Base-by-base conservation (phyloP, 75 land plant genomes). In the Selaginella tamariscina region DNA sequence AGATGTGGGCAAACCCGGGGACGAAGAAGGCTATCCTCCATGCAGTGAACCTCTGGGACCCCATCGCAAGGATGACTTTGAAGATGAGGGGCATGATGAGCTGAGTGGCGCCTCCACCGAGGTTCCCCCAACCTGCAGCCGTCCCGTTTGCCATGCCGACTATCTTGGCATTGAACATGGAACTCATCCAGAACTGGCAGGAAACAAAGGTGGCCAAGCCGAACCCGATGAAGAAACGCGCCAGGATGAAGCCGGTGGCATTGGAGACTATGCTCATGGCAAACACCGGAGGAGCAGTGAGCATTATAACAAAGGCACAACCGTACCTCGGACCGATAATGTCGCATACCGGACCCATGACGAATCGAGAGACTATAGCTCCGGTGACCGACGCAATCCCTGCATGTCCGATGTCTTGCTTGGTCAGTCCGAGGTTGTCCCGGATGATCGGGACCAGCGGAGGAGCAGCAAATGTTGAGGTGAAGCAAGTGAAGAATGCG, bases 131-230 rank as follows among this genome's bases (percentile, higher is more conserved):
- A 1, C 88, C 91, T 1, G 69, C 88, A 0, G 91, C 83, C 0
- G 77, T 0, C 8, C 85, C 91, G 63, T 85, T 88, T 44, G 88
- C 88, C 2, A 73, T 2, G 27, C 88, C 90, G 2, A 87, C 90
- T 1, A 84, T 79, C 8, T 22, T 54, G 27, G 69, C 15, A 9
- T 81, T 80, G 75, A 87, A 87, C 88, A 87, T 82, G 55, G 85
- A 80, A 72, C 88, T 85, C 88, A 87, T 85, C 91, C 88, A 87
- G n/a, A n/a, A n/a, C n/a, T n/a, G n/a, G n/a, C n/a, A n/a, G n/a
- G n/a, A n/a, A n/a, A n/a, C n/a, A n/a, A 73, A 73, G 0, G 75
- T 73, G 2, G 75, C 75, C 21, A 73, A 64, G 13, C 73, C 30
- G 75, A 73, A 73, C 20, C 75, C 74, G 65, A 73, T 73, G 65